Base-by-base conservation (phyloP, 805 yeast genomes). In the Pichia sporocuriosa region DNA sequence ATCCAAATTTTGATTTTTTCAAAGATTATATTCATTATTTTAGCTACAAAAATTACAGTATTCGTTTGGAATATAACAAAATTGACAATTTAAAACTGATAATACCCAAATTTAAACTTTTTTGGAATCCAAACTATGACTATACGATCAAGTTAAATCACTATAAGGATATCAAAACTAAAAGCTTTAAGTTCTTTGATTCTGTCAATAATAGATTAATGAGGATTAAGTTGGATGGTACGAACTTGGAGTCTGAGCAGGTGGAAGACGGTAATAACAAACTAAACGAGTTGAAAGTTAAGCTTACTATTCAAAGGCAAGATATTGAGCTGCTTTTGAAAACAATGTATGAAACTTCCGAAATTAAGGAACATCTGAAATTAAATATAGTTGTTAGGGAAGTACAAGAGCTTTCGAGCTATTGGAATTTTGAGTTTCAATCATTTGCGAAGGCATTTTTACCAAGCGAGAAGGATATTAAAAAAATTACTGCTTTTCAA, bases 401-500 rank as follows among this genome's bases (percentile, higher is more conserved):
- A 27, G 68, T 90, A 15, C 96, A 90, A 54, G 88, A 83, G 43
- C 64, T 80, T 23, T 89, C 95, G 3, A 88, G 86, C 19, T 74
- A 69, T 31, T 93, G 97, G 97, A 96, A 90, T 61, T 53, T 62
- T 19, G 95, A 82, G 43, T 88, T 93, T 53, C 72, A 77, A 28
- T 83, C 77, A 7, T 90, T 93, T 63, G 97, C 85, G 45, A 72
- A 72, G 33, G 70, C 71, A 17, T 93, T 74, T 56, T 71, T 90
- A 45, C 97, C 97, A 1, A 79, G 95, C 8, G 97, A 93, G 59
- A 85, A 81, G 54, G 98, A 93, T 69, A 84, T 93, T 50, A 80
- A 95, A 5, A 72, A 86, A 48, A 84, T 93, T 33, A 89, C 98
- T 2, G 84, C 95, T 4, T 81, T 81, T 52, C 97, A 90, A 56